These are phyloP conservation scores for Diaporthe sp. DNA, from an alignment of 2,329 filamentous ascomycete species.

Conservation along the genomic window DNA sequence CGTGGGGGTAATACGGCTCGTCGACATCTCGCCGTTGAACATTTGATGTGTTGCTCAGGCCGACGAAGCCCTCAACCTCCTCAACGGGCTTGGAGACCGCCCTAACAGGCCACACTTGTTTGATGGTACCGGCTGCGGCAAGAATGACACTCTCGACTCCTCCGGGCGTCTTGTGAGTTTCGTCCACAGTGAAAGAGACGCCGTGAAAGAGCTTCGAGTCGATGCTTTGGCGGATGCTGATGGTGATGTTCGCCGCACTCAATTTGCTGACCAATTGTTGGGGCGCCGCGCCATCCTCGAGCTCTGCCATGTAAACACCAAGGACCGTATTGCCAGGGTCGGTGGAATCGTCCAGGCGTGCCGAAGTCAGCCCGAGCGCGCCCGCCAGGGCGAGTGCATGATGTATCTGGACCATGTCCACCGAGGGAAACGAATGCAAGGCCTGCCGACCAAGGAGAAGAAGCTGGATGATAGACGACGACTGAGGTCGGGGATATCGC, in stretches of 20 bases:
- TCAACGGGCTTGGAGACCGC: background rate
- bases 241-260: background rate
- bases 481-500: background rate
- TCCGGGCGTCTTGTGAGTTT: background rate
- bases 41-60: background rate
- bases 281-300: background rate
- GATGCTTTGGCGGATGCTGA: background rate
- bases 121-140: background rate
- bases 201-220: background rate
- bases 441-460: background rate
- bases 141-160: background rate
- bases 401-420: background rate
- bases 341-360: background rate
- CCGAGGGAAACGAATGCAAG: background rate
- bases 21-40: background rate
- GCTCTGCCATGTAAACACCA: slow-evolving; percentile 5
- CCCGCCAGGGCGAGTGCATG: background rate
- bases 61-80: background rate
- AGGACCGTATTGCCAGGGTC: background rate
- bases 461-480: background rate
- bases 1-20: background rate
- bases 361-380: background rate
- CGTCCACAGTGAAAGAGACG: background rate
- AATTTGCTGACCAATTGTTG: background rate
- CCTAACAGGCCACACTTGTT: background rate